Conservation (phyloP, 768 basidiomycete species). For the Hysterangium stoloniferum region DNA sequence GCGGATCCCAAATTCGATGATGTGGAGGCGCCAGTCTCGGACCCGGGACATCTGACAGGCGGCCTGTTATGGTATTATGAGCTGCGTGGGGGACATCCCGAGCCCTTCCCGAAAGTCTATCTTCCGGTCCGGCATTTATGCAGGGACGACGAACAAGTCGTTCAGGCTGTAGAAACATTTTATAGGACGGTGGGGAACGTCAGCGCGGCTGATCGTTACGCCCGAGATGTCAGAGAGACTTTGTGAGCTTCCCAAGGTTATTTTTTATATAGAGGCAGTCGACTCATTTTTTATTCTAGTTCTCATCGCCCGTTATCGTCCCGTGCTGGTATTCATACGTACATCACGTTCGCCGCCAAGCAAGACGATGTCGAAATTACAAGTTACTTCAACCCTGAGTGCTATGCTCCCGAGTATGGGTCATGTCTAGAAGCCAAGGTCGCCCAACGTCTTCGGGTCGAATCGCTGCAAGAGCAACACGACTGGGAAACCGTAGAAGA, state of each 20-base stretch:
- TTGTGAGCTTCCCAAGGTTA: background rate
- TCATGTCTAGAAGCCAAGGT: no score
- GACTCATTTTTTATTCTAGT: background rate
- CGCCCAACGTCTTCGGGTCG: no score
- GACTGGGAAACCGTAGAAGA: no score
- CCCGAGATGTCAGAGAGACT: slow-evolving; percentile 3
- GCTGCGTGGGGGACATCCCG: slow-evolving; percentile 1
- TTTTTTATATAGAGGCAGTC: background rate
- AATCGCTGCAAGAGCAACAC: no score
- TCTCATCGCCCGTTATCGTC: background rate
- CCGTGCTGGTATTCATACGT: slow-evolving; percentile 6
- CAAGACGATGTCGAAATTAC: slow-evolving; percentile 2
- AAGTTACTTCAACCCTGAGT: slow-evolving; percentile 10
- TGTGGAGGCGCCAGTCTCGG: background rate
- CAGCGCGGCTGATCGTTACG: slow-evolving; percentile 1
- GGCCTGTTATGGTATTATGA: slow-evolving; percentile 9
- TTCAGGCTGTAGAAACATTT: background rate
- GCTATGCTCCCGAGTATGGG: slow-evolving; percentile 6
- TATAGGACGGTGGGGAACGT: background rate
- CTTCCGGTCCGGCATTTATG: slow-evolving; percentile 6
- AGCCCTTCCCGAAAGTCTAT: slow-evolving; percentile 9
- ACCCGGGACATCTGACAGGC: slow-evolving; percentile 3
- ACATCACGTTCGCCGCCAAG: slow-evolving; percentile 7
- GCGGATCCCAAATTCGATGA: background rate
- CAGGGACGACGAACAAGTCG: slow-evolving; percentile 2